These are phyloP conservation scores for Candida tetrigidarum DNA, from an alignment of 1,139 yeast species.

Conservation along the genomic window DNA sequence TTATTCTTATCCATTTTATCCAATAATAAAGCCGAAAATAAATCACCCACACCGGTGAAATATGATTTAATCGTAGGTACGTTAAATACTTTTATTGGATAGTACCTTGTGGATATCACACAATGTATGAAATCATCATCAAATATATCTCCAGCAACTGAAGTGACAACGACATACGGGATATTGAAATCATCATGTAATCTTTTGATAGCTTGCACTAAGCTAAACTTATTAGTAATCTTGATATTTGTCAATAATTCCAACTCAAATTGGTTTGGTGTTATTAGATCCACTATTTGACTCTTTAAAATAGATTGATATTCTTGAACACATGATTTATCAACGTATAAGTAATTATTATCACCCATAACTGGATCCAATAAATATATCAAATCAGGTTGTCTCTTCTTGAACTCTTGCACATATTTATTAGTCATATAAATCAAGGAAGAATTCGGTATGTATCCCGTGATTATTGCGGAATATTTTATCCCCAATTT, in stretches of 20 bases:
- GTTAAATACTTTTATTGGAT: conserved; percentile 33
- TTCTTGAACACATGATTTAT: conserved; percentile 65
- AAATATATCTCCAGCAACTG: conserved; percentile 17
- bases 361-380: conserved; percentile 97
- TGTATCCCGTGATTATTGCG: conserved; percentile 40
- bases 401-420: conserved; percentile 17
- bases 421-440: conserved; percentile 22
- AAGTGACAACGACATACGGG: conserved; percentile 68
- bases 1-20: conserved; percentile 54
- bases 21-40: conserved; percentile 77
- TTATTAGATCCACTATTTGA: conserved; percentile 64
- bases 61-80: conserved; percentile 67
- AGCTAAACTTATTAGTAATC: conserved; percentile 42
- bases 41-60: conserved; percentile 93
- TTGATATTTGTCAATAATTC: conserved; percentile 66
- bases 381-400: conserved; percentile 51
- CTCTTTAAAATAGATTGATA: conserved; percentile 60
- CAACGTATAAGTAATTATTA: conserved; percentile 81
- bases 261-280: conserved; percentile 93
- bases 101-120: conserved; percentile 49
- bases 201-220: conserved; percentile 48
- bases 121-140: conserved; percentile 43
- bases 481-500: conserved; percentile 23
- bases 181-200: conserved; percentile 59
- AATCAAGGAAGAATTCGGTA: conserved; percentile 38